Evolutionary conservation across 1,284 basidiomycete genomes (phyloP), one percentile per base, ranked within the genome.

Genomic region (Retiboletus flavoniger): DNA sequence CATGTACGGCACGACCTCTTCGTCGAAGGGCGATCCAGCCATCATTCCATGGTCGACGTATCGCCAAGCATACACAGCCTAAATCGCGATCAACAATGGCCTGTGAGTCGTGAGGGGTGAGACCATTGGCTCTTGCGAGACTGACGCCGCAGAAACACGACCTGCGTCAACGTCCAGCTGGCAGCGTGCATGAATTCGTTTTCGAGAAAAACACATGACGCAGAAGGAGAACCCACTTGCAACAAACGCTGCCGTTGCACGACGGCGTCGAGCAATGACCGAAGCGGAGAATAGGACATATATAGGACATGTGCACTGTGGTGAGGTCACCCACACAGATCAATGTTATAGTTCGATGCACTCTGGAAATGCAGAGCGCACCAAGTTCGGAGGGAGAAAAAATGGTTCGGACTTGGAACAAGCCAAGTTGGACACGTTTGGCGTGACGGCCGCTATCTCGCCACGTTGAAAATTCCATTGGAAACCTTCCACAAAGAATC

Each of bases 401-500:
- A n/a, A 7, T 10, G 10, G 24, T 17, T 43, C 11, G 41, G n/a
- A 7, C 21, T n/a, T 21, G 16, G 41, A 26, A 43, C 24, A 13
- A 14, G 10, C 14, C 5, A 21, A 40, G 21, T 26, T 8, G 8
- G 13, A 42, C 31, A 10, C 3, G 17, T 16, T n/a, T 10, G 13
- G 45, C 13, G n/a, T 4, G 13, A 28, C 16, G 21, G 32, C 60
- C 62, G 52, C 44, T 21, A 46, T 50, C 50, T n/a, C 34, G 36
- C 49, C 44, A 42, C 47, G 21, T 36, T 32, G 54, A 52, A 52
- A 7, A 36, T 62, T 65, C 63, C 8, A 61, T 62, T 50, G 46
- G 63, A 60, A 61, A 17, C 34, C n/a, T 63, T 65, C 66, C 40
- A 50, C 21, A 14, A 19, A 11, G 48, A 50, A 53, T 50, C 45